Base-by-base conservation (phyloP, 2,329 filamentous ascomycete genomes). In the Celoporthe dispersa region DNA sequence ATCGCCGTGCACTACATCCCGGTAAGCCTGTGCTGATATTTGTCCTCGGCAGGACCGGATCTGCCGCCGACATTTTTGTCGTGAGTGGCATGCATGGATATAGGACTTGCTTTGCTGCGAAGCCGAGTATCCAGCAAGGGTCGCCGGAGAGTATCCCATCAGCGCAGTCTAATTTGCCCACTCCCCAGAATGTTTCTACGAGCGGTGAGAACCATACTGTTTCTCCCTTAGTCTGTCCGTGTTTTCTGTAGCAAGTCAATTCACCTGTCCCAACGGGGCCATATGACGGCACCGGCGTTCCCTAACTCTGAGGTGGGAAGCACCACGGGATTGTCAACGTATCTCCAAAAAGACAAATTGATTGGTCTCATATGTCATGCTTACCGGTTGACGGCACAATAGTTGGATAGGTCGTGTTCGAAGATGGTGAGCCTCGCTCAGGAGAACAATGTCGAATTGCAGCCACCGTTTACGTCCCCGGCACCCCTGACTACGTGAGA, bases 31-130 rank as follows among this genome's bases (percentile, higher is more conserved):
- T 41, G 35, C 65, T 73, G 37, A 73, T 70, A 28, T 12, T 61
- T 22, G 19, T n/a, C 12, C 12, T 33, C 28, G 16, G 19, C 37
- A 76, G 75, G 75, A n/a, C 76, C 76, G n/a, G 75, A 77, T 61
- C 68, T 77, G 31, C 76, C 76, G 16, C 72, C 73, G 41, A 76
- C 75, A 1, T 77, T 77, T 70, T 48, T 77, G 70, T 73, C 69
- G 9, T 72, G 53, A 68, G 16, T 9, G 59, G n/a, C 4, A 2
- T 19, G 25, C 9, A 1, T 33, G 25, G 51, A 7, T 31, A 33
- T 5, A 51, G 9, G n/a, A n/a, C n/a, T n/a, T n/a, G 48, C 12
- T 14, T 31, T 28, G 53, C 25, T 7, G 16, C 44, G 8, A n/a
- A 6, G 53, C 25, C 16, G 1, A 57, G 12, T 33, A 33, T 33